Conservation (phyloP, 2,329 filamentous ascomycete species). For the Thelonectria olida region DNA sequence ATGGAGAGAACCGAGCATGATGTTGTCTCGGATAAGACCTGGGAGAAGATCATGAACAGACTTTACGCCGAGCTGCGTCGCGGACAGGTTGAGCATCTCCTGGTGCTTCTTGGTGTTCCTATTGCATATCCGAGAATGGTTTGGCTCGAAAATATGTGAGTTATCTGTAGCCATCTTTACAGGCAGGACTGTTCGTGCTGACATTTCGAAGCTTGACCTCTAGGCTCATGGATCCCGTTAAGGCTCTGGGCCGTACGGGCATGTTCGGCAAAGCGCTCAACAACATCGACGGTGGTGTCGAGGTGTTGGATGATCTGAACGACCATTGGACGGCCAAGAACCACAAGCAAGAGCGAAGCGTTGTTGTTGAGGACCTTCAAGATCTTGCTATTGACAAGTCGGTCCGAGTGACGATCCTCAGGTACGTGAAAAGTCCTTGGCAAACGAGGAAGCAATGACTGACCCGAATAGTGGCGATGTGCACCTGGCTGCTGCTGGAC, state of each 20-base stretch:
- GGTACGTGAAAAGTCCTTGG: slow-evolving; percentile 50
- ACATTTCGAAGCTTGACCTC: slow-evolving; percentile 75
- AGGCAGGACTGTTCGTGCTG: slow-evolving; percentile 34
- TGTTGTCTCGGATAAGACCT: slow-evolving; percentile 81
- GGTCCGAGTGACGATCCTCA: slow-evolving; percentile 88
- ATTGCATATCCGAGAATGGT: slow-evolving; percentile 81
- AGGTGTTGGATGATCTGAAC: slow-evolving; percentile 90
- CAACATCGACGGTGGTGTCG: slow-evolving; percentile 89
- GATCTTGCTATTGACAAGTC: slow-evolving; percentile 93
- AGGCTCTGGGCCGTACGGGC: slow-evolving; percentile 84
- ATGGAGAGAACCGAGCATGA: slow-evolving; percentile 89
- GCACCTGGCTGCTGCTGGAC: slow-evolving; percentile 89
- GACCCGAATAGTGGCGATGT: slow-evolving; percentile 77
- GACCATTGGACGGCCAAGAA: slow-evolving; percentile 98
- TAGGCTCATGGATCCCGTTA: slow-evolving; percentile 85
- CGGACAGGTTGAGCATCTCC: slow-evolving; percentile 87
- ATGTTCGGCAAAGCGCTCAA: slow-evolving; percentile 84
- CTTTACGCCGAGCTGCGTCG: slow-evolving; percentile 83
- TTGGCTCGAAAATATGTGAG: slow-evolving; percentile 76
- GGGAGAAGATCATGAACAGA: slow-evolving; percentile 86
- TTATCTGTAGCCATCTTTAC: slow-evolving; percentile 20
- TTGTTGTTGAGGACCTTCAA: slow-evolving; percentile 90
- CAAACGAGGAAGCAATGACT: neutral
- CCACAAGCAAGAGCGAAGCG: slow-evolving; percentile 89
- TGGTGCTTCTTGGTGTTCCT: slow-evolving; percentile 86